These are phyloP conservation scores for Rhodotorula kratochvilovae DNA, from an alignment of 768 basidiomycete genomes.

Conservation along the genomic window DNA sequence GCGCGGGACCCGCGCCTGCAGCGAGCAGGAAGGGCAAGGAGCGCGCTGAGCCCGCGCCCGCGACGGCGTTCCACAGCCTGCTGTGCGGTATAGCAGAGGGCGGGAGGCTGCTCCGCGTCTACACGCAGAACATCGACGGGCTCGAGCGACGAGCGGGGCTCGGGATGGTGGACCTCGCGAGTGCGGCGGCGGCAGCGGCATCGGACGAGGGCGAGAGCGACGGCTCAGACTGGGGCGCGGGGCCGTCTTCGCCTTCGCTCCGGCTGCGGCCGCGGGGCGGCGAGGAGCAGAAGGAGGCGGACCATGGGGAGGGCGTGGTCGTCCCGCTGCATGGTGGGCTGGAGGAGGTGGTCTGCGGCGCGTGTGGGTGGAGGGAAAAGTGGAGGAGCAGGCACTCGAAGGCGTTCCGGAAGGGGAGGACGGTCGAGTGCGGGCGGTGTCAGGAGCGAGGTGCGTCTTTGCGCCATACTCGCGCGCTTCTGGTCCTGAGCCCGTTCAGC, in stretches of 20 bases:
- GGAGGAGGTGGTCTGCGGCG: slow-evolving; percentile 54
- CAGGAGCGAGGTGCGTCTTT: slow-evolving; percentile 64
- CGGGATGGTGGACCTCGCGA: slow-evolving; percentile 25
- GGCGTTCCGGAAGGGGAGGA: slow-evolving; percentile 62
- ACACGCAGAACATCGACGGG: slow-evolving; percentile 98
- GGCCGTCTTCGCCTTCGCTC: not conserved
- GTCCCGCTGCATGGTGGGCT: slow-evolving; percentile 25
- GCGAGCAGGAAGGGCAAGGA: not conserved
- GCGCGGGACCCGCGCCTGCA: no score
- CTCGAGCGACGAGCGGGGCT: slow-evolving; percentile 78
- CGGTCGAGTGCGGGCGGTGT: slow-evolving; percentile 85
- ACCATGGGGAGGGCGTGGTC: slow-evolving; percentile 3
- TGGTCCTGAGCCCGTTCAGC: not conserved
- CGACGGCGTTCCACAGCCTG: slow-evolving; percentile 75
- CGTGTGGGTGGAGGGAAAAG: slow-evolving; percentile 75
- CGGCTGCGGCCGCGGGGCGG: not conserved
- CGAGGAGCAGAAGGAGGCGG: not conserved
- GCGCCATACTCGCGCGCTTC: not conserved
- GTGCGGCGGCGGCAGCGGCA: no score
- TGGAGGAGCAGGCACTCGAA: slow-evolving; percentile 62
- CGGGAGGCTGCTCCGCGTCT: slow-evolving; percentile 76
- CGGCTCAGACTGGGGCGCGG: not conserved
- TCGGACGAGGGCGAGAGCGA: not conserved
- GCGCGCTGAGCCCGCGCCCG: slow-evolving; percentile 48
- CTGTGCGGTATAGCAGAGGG: slow-evolving; percentile 55